Evolutionary conservation across 768 basidiomycete species (phyloP).

Genomic region (Lactifluus echinatus): DNA sequence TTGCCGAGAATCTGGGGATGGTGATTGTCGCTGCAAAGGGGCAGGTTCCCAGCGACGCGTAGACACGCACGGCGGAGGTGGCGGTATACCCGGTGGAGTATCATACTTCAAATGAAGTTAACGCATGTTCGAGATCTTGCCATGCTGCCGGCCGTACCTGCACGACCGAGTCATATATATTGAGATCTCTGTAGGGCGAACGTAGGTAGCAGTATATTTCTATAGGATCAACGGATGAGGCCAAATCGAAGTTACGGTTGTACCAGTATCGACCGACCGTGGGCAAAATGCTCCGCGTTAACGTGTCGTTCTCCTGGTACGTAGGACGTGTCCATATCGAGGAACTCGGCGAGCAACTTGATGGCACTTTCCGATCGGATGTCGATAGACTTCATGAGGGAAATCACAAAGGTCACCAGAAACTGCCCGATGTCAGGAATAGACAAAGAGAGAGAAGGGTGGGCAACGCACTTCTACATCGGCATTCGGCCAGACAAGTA

Average conservation of each 20-base stretch:
- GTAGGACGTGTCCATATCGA: slow-evolving; percentile 66
- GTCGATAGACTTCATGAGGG: slow-evolving; percentile 88
- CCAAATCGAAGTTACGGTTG: neutral
- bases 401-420: slow-evolving; percentile 79
- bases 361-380: slow-evolving; percentile 86
- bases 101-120: slow-evolving; percentile 46
- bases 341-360: slow-evolving; percentile 76
- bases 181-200: slow-evolving; percentile 80
- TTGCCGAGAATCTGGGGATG: slow-evolving; percentile 22
- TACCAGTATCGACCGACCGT: slow-evolving; percentile 46
- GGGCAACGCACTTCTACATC: slow-evolving; percentile 67
- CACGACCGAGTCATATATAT: slow-evolving; percentile 69
- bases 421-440: slow-evolving; percentile 43
- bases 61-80: slow-evolving; percentile 28
- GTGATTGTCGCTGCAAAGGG: slow-evolving; percentile 19
- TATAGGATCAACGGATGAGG: slow-evolving; percentile 25
- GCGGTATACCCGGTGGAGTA: slow-evolving; percentile 33
- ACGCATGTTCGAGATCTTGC: neutral
- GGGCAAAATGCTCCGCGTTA: slow-evolving; percentile 90
- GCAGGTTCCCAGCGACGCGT: slow-evolving; percentile 26
- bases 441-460: neutral
- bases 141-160: slow-evolving; percentile 43
- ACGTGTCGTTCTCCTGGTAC: slow-evolving; percentile 45
- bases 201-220: slow-evolving; percentile 86
- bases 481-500: slow-evolving; percentile 81